These are phyloP conservation scores for Chrysochromulina parva DNA, from an alignment of 78 protist species.

Conservation along the genomic window DNA sequence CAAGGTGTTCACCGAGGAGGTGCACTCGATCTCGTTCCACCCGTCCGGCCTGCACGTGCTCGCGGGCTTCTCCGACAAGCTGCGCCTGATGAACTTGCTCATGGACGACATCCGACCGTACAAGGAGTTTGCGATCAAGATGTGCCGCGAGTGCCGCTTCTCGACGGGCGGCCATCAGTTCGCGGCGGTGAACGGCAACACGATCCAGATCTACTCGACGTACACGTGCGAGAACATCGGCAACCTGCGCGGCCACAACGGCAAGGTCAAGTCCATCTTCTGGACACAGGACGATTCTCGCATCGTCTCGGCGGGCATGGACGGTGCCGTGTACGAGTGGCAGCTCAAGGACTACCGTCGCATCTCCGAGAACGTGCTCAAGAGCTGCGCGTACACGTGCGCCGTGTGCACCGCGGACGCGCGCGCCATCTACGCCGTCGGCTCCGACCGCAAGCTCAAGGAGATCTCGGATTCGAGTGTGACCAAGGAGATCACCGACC, in stretches of 20 bases:
- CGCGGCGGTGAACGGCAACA: conserved; percentile 54
- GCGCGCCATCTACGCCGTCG: conserved; percentile 38
- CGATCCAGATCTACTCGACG: conserved; percentile 63
- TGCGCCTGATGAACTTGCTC: conserved; percentile 64
- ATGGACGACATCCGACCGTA: conserved; percentile 55
- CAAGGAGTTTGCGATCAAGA: conserved; percentile 58
- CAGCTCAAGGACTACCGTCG: conserved; percentile 30
- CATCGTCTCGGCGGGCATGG: conserved; percentile 55
- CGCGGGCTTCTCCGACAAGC: conserved; percentile 74
- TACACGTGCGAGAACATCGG: conserved; percentile 66
- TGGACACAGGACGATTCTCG: conserved; percentile 26
- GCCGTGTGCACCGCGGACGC: conserved; percentile 19
- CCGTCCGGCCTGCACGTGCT: conserved; percentile 59
- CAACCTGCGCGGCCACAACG: conserved; percentile 59
- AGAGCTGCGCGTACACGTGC: conserved; percentile 48
- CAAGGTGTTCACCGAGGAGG: conserved; percentile 42
- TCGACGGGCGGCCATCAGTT: conserved; percentile 70
- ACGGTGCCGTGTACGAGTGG: conserved; percentile 84
- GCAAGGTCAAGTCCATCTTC: conserved; percentile 25
- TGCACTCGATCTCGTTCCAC: conserved; percentile 52
- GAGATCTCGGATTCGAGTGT: conserved; percentile 7
- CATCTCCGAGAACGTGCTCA: conserved; percentile 52
- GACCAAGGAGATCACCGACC: conserved; percentile 12
- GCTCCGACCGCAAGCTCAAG: conserved; percentile 53
- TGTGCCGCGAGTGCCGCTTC: conserved; percentile 64